These are phyloP conservation scores for Radiomyces spectabilis DNA, from an alignment of 192 early-diverging fungal genomes.

Conservation along the genomic window DNA sequence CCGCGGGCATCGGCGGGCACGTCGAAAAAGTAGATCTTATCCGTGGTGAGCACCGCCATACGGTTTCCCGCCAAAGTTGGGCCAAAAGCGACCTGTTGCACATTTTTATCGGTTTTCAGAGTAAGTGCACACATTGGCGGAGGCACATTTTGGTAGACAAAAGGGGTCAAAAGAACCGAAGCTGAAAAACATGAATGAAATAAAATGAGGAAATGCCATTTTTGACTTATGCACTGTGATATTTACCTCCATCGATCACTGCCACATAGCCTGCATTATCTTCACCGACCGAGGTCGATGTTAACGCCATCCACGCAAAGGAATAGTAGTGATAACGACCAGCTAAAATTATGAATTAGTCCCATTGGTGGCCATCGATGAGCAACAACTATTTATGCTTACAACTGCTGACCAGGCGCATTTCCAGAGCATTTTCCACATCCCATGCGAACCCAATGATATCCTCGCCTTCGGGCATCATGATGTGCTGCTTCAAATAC, in stretches of 20 bases:
- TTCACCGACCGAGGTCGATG: constrained; percentile 24
- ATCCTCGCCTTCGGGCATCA: constrained; percentile 27
- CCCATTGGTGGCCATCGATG: too few relatives aligned
- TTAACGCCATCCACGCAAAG: constrained; percentile 34
- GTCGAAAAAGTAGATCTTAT: constrained; percentile 7
- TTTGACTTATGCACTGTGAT: too few relatives aligned
- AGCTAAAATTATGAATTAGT: not conserved
- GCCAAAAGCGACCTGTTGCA: constrained; percentile 57
- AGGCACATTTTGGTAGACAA: constrained; percentile 78
- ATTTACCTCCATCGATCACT: constrained; percentile 65
- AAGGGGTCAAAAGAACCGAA: constrained; percentile 64
- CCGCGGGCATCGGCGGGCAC: constrained; percentile 18
- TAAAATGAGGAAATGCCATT: not conserved
- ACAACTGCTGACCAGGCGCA: constrained; percentile 52
- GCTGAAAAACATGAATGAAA: constrained; percentile 7
- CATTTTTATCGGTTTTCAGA: constrained; percentile 30
- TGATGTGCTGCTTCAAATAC: constrained; percentile 88
- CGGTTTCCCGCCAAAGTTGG: constrained; percentile 54
- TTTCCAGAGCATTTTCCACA: constrained; percentile 54
- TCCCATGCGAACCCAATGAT: constrained; percentile 73
- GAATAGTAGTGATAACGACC: constrained; percentile 32
- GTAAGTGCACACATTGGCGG: constrained; percentile 80
- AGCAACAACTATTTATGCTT: not conserved
- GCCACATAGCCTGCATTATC: constrained; percentile 52
- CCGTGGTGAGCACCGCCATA: constrained; percentile 64